Conservation (phyloP, 495 filamentous ascomycete genomes). For the Penicillium macrosclerotiorum region DNA sequence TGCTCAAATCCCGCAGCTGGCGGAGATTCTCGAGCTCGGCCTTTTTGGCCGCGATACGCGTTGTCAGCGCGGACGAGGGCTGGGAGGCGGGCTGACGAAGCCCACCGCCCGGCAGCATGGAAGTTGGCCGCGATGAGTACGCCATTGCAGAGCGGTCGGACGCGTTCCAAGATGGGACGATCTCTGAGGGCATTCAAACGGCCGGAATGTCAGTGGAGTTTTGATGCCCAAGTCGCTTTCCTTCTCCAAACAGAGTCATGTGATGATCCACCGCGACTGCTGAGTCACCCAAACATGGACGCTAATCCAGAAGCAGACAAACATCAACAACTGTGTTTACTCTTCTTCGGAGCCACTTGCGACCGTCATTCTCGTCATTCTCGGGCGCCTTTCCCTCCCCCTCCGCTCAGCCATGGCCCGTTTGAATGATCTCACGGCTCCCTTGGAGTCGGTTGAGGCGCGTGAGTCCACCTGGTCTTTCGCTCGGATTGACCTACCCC, state of each 20-base stretch:
- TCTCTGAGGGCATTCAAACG: too few relatives aligned
- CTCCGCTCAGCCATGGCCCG: conserved; percentile 86
- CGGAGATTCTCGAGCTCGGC: conserved; percentile 86
- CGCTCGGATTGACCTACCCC: not conserved
- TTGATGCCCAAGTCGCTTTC: too few relatives aligned
- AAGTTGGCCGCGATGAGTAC: conserved; percentile 51
- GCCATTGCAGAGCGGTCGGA: conserved; percentile 43
- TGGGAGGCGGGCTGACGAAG: conserved; percentile 50
- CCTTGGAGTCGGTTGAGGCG: conserved; percentile 73
- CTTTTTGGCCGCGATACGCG: conserved; percentile 90
- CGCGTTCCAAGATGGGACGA: not conserved
- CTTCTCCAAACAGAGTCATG: too few relatives aligned
- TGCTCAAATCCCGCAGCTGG: conserved; percentile 85
- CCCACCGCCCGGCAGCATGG: conserved; percentile 31
- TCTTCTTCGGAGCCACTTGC: not conserved
- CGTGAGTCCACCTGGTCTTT: conserved; percentile 52
- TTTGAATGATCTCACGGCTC: conserved; percentile 75
- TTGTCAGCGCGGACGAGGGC: conserved; percentile 77
- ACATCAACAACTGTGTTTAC: conserved; percentile 38
- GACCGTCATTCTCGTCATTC: not conserved
- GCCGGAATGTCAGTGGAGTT: too few relatives aligned
- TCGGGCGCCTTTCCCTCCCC: not conserved
- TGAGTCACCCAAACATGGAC: conserved; percentile 20
- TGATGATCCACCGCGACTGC: too few relatives aligned
- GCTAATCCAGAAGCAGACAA: conserved; percentile 38